Base-by-base conservation (phyloP, 148 eudicot genomes). In the Spergularia marina region DNA sequence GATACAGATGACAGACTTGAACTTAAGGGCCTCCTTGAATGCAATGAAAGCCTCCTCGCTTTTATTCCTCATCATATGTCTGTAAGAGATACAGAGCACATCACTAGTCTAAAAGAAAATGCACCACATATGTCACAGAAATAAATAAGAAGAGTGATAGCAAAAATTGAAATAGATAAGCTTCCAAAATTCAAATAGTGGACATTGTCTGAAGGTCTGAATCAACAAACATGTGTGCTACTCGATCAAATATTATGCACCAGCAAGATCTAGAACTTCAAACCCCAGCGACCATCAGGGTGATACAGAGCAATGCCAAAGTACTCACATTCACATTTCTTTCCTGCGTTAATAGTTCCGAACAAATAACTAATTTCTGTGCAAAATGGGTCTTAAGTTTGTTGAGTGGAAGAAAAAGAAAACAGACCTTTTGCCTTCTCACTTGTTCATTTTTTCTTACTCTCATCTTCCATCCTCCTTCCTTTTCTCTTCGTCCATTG, bases 1-100 rank as follows among this genome's bases (percentile, higher is more conserved):
- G 68, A 60, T 49, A 75, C 65, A 68, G 84, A 67, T 49, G 65
- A 85, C 88, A 68, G 18, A 91, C 92, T 92, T 92, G 86, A 83
- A 87, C 84, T 92, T 92, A 71, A 92, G 81, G 15, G 97, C 97
- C 84, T 90, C 97, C 80, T 85, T 92, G 76, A 92, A 92, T 52
- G 97, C 95, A 75, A 92, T 87, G 71, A 87, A 84, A 67, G 97
- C 89, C 84, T 87, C 92, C 72, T 86, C 86, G 65, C 80, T 90
- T 85, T 83, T 89, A 80, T 90, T 86, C 56, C 82, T 88, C 49
- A 87, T 80, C 93, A 87, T 92, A 80, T 90, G 97, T 85, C 96
- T 91, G 90, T 85, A 80, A 76, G 58, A 20, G 36, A 72, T 59
- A 72, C 5, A 39, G 14, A 47, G 44, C 64, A 14, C 72, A 71